Conservation (phyloP, 2,329 filamentous ascomycete genomes). For the Verticillium alfalfae region DNA sequence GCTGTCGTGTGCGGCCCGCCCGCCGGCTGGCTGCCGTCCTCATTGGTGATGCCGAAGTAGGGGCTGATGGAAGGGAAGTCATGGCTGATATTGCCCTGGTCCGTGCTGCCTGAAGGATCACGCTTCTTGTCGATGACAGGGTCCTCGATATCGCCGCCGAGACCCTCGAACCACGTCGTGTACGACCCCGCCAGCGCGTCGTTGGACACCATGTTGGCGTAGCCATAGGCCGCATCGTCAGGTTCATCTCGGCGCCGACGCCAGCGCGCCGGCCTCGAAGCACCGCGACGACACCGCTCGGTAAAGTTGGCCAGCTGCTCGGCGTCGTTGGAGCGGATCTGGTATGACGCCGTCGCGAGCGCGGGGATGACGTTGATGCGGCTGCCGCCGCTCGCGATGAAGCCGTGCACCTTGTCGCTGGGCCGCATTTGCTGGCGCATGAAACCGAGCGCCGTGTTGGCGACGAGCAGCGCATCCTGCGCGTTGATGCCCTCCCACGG, state of each 20-base stretch:
- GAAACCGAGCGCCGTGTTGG: constrained; percentile 20
- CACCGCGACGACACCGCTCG: constrained; percentile 19
- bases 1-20: constrained; percentile 45
- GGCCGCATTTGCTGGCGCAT: constrained; percentile 22
- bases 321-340: constrained; percentile 40
- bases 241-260: constrained; percentile 26
- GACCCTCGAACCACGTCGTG: constrained; percentile 14
- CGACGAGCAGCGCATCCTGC: constrained; percentile 27
- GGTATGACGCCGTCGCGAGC: constrained; percentile 53
- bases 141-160: constrained; percentile 16
- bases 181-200: constrained; percentile 17
- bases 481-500: constrained; percentile 37
- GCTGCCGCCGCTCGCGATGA: constrained; percentile 28
- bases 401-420: constrained; percentile 27
- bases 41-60: constrained; percentile 17
- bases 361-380: constrained; percentile 33
- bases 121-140: constrained; percentile 17
- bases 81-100: constrained; percentile 22
- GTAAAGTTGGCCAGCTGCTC: constrained; percentile 12
- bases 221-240: constrained; percentile 23
- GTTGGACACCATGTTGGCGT: constrained; percentile 24
- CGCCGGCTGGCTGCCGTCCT: constrained; percentile 12
- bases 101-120: constrained; percentile 16
- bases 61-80: constrained; percentile 19
- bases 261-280: constrained; percentile 25